Base-by-base conservation (phyloP, 2,329 filamentous ascomycete species). In the Aspergillus pseudoviridinutans region DNA sequence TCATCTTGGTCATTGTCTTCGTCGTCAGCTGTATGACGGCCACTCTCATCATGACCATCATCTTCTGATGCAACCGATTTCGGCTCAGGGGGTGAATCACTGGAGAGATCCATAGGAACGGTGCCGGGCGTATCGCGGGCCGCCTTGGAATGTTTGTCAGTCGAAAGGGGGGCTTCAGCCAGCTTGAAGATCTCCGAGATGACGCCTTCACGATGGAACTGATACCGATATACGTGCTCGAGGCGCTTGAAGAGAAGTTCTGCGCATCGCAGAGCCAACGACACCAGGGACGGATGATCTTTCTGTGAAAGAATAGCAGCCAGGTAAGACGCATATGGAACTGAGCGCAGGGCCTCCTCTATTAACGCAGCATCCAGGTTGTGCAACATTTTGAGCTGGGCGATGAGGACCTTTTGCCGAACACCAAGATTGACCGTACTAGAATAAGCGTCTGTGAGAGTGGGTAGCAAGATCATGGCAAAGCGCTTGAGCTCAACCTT, bases 321-420 rank as follows among this genome's bases (percentile, higher is more conserved):
- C 29, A 99, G 77, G 71, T 96, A 97, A 0, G 95, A 99, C 2
- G 94, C 92, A 74, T 97, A 99, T 0, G 94, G 91, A 1, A 99
- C 92, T 17, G 90, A 85, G 27, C 88, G 88, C 29, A 99, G 77
- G 8, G 93, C 89, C 66, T 97, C 93, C 60, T 91, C 84, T 3
- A 99, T 83, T 52, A 99, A 91, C 41, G 84, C 81, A 47, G 86
- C 87, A 65, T 97, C 91, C n/a, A 99, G 78, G 63, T 97, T 96
- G 12, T 92, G 96, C 9, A 99, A 83, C 91, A 99, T 97, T 78
- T 97, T 97, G 49, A 97, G 79, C 69, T 99, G 94, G n/a, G 93
- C 94, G 22, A 87, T 91, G 35, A 99, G 82, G 2, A 99, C 94
- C 76, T 96, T 97, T 71, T 97, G 91, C 24, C 95, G 89, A 44